A percentile compares a stretch with the other conserved stretches of the same genome.
Evolutionary conservation across 179 eudicot genomes (phyloP).

Genomic region (Silene vulgaris): DNA sequence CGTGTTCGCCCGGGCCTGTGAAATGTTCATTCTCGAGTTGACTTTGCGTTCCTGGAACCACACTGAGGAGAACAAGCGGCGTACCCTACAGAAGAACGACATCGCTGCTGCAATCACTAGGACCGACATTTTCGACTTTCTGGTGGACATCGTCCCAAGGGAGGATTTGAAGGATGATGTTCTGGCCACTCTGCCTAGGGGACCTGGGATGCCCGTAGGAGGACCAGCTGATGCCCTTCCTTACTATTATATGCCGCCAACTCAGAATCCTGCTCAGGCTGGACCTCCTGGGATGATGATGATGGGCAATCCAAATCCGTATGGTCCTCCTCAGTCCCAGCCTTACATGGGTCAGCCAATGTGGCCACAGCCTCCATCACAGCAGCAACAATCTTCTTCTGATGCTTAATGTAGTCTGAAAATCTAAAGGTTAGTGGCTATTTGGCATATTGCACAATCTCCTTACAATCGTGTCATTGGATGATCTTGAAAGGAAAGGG

Average conservation of each 20-base stretch:
- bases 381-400: slow-evolving; percentile 40
- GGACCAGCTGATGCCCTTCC: slow-evolving; percentile 45
- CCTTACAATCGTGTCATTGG: background rate
- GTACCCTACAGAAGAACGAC: slow-evolving; percentile 65
- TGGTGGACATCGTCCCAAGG: slow-evolving; percentile 63
- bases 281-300: slow-evolving; percentile 45
- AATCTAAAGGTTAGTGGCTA: slow-evolving; percentile 28
- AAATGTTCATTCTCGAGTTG: slow-evolving; percentile 58
- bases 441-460: background rate
- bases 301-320: slow-evolving; percentile 44
- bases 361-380: slow-evolving; percentile 45
- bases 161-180: slow-evolving; percentile 64
- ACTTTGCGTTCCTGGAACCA: slow-evolving; percentile 56
- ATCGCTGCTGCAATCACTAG: slow-evolving; percentile 63
- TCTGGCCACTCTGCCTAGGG: slow-evolving; percentile 34
- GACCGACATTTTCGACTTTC: slow-evolving; percentile 62
- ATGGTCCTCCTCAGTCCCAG: slow-evolving; percentile 34
- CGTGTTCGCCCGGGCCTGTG: slow-evolving; percentile 56
- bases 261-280: slow-evolving; percentile 33
- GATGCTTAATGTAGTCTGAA: slow-evolving; percentile 29
- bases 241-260: slow-evolving; percentile 36
- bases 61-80: slow-evolving; percentile 67
- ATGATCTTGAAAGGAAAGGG: background rate
- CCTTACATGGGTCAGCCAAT: slow-evolving; percentile 44
- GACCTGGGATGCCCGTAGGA: slow-evolving; percentile 32